phyloP scores from a whole-genome alignment of 1,139 yeast genomes.

The Sugiyamaella japonica region DNA sequence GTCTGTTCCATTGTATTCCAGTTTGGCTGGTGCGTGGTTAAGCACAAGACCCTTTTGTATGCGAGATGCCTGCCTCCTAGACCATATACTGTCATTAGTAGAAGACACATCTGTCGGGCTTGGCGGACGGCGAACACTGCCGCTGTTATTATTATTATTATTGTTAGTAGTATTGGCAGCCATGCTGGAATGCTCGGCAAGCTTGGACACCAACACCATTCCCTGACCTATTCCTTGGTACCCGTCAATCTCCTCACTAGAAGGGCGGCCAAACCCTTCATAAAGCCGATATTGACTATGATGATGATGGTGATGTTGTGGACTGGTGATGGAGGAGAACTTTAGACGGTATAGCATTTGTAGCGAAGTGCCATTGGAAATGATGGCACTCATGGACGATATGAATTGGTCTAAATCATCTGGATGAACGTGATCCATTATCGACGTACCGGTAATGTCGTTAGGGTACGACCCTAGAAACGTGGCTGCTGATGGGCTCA shows the following conservation, averaged over 20 bases:
- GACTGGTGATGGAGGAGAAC: constrained; percentile 7
- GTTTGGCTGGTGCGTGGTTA: constrained; percentile 18
- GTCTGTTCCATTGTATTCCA: constrained; percentile 2
- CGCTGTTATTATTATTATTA: no score
- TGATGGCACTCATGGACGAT: constrained; percentile 21
- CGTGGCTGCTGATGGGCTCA: constrained; percentile 14
- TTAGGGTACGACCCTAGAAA: constrained; percentile 14
- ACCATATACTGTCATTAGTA: constrained; percentile 24
- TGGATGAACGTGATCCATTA: constrained; percentile 31
- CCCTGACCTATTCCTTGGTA: constrained; percentile 24
- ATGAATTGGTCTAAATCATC: constrained; percentile 32
- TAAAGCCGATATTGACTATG: constrained; percentile 19
- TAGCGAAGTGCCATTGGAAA: constrained; percentile 22
- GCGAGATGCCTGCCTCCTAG: constrained; percentile 29
- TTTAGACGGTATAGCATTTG: constrained; percentile 27
- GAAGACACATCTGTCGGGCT: background rate
- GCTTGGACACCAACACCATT: constrained; percentile 20
- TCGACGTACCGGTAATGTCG: constrained; percentile 17
- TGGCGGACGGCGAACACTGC: no score
- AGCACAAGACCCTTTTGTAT: constrained; percentile 21
- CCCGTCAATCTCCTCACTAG: constrained; percentile 18
- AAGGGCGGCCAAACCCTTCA: constrained; percentile 25
- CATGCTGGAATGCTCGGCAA: background rate
- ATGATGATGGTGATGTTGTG: no score
- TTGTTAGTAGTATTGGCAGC: background rate